Percentiles rank a stretch among this genome's conserved stretches.
Conservation (phyloP, 331 rosid genomes). For the Arachis monticola region DNA sequence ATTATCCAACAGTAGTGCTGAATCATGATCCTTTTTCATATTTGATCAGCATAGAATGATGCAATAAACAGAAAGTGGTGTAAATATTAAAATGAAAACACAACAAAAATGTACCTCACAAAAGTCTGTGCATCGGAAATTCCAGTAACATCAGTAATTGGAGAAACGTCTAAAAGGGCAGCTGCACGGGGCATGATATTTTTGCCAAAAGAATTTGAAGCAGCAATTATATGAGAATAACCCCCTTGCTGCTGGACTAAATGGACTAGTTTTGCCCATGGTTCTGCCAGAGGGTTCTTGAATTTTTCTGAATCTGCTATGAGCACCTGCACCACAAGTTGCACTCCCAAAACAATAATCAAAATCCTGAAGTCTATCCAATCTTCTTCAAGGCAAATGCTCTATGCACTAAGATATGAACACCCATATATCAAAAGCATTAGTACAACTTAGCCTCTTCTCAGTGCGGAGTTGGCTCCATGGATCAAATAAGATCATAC, state of each 20-base stretch:
- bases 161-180: slow-evolving; percentile 92
- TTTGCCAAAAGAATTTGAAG: slow-evolving; percentile 90
- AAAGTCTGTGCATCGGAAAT: slow-evolving; percentile 75
- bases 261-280: slow-evolving; percentile 91
- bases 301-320: slow-evolving; percentile 88
- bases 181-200: slow-evolving; percentile 89
- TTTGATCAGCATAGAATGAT: not conserved
- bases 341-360: slow-evolving; percentile 35
- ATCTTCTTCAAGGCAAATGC: slow-evolving; percentile 29
- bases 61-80: slow-evolving; percentile 14
- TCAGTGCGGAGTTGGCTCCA: not conserved
- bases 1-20: slow-evolving; percentile 19
- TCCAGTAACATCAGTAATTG: slow-evolving; percentile 75
- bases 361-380: slow-evolving; percentile 33
- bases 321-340: slow-evolving; percentile 68
- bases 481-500: not conserved
- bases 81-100: slow-evolving; percentile 27
- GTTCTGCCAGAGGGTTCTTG: slow-evolving; percentile 74
- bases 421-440: not conserved
- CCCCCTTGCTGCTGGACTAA: slow-evolving; percentile 77
- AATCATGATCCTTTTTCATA: slow-evolving; percentile 10
- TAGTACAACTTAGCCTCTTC: not conserved
- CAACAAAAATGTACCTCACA: slow-evolving; percentile 61
- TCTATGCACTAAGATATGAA: slow-evolving; percentile 22
- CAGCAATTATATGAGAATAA: slow-evolving; percentile 81